Percentiles rank a stretch among this genome's conserved stretches.
phyloP scores from a whole-genome alignment of 192 early-diverging fungal species.

The Entomortierella chlamydospora region DNA sequence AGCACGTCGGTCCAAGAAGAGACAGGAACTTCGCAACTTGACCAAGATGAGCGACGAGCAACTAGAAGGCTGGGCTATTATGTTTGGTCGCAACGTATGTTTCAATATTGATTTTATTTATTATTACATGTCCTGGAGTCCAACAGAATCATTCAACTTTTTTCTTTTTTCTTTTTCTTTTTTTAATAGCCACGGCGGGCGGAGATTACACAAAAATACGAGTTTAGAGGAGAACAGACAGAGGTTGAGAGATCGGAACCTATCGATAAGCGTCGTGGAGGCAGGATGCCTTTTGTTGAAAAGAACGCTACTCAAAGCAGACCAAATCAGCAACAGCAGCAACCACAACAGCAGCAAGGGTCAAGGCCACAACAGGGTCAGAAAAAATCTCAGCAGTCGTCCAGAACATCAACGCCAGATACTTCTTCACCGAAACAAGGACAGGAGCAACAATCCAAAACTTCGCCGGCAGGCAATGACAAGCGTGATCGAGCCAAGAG shows the following conservation, averaged over 20 bases:
- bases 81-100: constrained; percentile 88
- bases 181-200: constrained; percentile 32
- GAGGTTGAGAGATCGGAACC: constrained; percentile 15
- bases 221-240: constrained; percentile 38
- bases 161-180: constrained; percentile 11
- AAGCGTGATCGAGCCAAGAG: constrained; percentile 58
- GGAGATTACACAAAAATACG: constrained; percentile 45
- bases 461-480: neutral
- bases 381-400: constrained; percentile 3
- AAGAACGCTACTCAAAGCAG: constrained; percentile 18
- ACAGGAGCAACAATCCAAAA: neutral
- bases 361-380: neutral
- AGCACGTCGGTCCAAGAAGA: constrained; percentile 68
- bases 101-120: neutral
- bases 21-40: constrained; percentile 68
- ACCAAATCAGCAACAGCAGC: constrained; percentile 19
- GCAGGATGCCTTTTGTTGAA: constrained; percentile 35
- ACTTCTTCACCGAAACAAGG: too few species aligned
- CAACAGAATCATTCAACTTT: too few species aligned
- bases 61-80: constrained; percentile 92
- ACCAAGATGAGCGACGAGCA: constrained; percentile 91
- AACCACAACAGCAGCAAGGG: constrained; percentile 21
- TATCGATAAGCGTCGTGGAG: constrained; percentile 38
- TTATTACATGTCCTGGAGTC: too few species aligned
- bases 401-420: neutral